Evolutionary conservation across 1,284 basidiomycete species (phyloP), one percentile per base, ranked within the genome.

Genomic region (Ceratobasidium sp.): DNA sequence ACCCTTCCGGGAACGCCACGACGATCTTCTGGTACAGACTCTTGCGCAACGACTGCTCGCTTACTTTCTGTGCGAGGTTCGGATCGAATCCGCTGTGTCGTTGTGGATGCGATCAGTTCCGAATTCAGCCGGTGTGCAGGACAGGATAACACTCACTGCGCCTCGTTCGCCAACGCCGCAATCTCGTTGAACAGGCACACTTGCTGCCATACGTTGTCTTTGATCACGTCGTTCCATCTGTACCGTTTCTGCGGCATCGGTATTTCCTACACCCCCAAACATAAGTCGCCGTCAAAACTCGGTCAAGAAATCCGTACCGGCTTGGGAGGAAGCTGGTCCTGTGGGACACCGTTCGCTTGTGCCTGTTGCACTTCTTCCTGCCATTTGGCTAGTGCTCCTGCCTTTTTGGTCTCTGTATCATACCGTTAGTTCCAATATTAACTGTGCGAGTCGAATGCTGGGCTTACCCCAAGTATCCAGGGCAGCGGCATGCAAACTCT

Each of bases 1-100:
- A 93, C 14, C 90, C 90, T 0, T 91, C 88, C 0, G 92, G 93
- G 82, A 92, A 94, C 1, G 88, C 89, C 33, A 85, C 86, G 0
- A 94, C 90, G 75, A 94, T 93, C 89, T 91, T 92, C 81, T 94
- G 92, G 82, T 94, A 94, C 31, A 94, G 82, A 14, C 85, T 84
- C 84, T 94, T 94, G 73, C 92, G 84, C 77, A 89, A 81, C 1
- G 92, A 92, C 82, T 94, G 93, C 79, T 94, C 93, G 79, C 91
- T 93, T 11, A 93, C 89, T 78, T 90, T 88, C 63, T 89, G 85
- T 17, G 67, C 67, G 53, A 89, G 88, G 29, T 86, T 89, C 7
- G 88, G 88, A 79, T 94, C 93, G 51, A 93, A 82, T 22, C 84
- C 81, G 79, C 92, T 93, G 76, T 54, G 66, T 48, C 60, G 24